Evolutionary conservation across 306 rosid genomes (phyloP), one percentile per base, ranked within the genome.

Genomic region (Castanea crenata): DNA sequence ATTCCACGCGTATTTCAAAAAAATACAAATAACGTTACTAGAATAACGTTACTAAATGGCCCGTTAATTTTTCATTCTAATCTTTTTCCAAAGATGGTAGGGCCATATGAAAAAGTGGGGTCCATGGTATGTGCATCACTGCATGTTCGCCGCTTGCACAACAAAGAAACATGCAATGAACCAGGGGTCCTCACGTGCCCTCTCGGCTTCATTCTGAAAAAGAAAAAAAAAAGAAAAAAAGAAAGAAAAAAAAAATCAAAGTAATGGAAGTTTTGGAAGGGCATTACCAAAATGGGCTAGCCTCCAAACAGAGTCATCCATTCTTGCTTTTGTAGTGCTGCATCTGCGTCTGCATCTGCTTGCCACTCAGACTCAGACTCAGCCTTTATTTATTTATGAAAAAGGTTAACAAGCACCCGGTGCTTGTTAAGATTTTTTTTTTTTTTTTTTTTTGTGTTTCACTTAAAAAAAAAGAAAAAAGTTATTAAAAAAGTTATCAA

Each of bases 211-310:
- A n/a, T 67, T 41, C 46, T 46, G 8, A 32, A 71, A 78, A 49
- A 46, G 75, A 82, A 72, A 63, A 54, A 69, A 52, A 63, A 62
- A 49, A 41, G 2, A 11, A 11, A 49, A 23, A 23, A 23, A 23
- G 80, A 69, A 57, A 54, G 63, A 32, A 57, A 68, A 49, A 41
- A 41, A 11, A 11, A 49, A 49, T 55, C 57, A 29, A 74, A 63
- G 34, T 51, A 65, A 25, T 74, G 57, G 73, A 67, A 49, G 67
- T 25, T 58, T 58, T 75, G 54, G 74, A 59, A 23, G 25, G 63
- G 62, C 79, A 68, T 73, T 74, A 15, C 87, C 76, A 67, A 55
- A 85, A 78, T 55, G 74, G 79, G 84, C 80, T 83, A 71, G 63
- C 65, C 74, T 87, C 78, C 84, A 74, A 80, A 56, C 25, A 14